phyloP scores from a whole-genome alignment of 192 early-diverging fungal genomes.

The Umbelopsis ramanniana region DNA sequence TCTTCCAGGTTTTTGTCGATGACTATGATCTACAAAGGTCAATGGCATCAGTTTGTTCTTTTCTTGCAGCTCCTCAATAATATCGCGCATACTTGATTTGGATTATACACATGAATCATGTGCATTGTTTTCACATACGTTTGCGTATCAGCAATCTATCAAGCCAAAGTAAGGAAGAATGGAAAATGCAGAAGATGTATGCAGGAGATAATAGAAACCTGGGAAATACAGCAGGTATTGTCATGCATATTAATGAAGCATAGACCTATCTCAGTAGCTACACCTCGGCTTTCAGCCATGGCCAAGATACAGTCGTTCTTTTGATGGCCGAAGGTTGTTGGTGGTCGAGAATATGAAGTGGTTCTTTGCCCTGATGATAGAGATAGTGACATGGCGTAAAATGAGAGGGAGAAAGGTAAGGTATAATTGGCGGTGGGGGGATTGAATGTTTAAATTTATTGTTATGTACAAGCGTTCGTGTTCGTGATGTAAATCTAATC shows the following conservation, averaged over 20 bases:
- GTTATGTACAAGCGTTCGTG: constrained; percentile 13
- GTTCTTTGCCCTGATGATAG: no score
- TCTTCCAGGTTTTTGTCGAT: constrained; percentile 54
- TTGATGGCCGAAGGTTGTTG: neutral
- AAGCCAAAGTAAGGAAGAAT: neutral
- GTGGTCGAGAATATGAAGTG: neutral
- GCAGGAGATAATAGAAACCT: constrained; percentile 45
- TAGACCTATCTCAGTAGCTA: constrained; percentile 53
- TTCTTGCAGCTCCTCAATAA: neutral
- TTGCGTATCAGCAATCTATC: constrained; percentile 65
- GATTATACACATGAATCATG: constrained; percentile 59
- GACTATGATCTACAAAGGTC: constrained; percentile 43
- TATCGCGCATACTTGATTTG: constrained; percentile 52
- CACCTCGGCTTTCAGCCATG: constrained; percentile 57
- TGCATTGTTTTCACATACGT: constrained; percentile 66
- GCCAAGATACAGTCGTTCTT: constrained; percentile 40
- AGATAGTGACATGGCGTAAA: constrained; percentile 1
- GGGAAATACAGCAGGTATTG: constrained; percentile 61
- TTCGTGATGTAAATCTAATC: neutral
- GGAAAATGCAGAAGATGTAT: neutral
- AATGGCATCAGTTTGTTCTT: constrained; percentile 3
- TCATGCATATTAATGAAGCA: constrained; percentile 53
- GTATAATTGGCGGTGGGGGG: neutral
- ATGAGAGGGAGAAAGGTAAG: neutral
- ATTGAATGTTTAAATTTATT: neutral